Percentiles rank a stretch among this genome's conserved stretches.
Evolutionary conservation across 2,329 filamentous ascomycete genomes (phyloP).

Genomic region (Fusarium temperatum): DNA sequence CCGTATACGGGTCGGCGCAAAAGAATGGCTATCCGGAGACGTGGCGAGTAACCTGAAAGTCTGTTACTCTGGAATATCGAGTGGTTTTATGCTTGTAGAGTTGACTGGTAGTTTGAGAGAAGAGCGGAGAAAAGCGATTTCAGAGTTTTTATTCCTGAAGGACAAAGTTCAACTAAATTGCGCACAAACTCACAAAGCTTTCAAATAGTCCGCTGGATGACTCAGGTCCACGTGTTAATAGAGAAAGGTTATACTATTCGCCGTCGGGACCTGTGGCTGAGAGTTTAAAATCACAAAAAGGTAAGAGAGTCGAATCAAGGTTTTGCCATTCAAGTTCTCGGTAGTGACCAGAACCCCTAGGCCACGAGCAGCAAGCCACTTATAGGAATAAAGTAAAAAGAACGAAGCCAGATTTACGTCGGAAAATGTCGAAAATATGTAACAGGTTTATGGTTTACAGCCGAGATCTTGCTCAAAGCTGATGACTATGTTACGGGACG

Average conservation of each 20-base stretch:
- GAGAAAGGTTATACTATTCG: background rate
- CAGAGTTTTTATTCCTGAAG: background rate
- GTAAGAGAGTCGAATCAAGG: background rate
- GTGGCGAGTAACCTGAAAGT: too few relatives aligned
- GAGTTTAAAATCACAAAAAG: background rate
- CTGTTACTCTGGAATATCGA: background rate
- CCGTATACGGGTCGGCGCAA: background rate
- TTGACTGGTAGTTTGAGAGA: too few relatives aligned
- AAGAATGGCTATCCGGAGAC: rapidly evolving
- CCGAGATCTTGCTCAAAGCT: background rate
- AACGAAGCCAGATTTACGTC: background rate
- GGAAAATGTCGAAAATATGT: background rate
- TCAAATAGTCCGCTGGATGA: background rate
- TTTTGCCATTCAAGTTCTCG: background rate
- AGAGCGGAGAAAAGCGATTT: background rate
- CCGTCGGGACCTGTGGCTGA: too few relatives aligned
- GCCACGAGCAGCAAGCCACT: background rate
- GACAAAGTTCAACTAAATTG: too few relatives aligned
- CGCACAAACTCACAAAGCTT: too few relatives aligned
- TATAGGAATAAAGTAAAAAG: too few relatives aligned
- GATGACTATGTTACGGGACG: too few relatives aligned
- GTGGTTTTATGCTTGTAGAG: background rate
- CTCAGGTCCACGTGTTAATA: background rate
- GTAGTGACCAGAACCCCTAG: background rate
- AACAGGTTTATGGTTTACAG: background rate